Percentiles rank a stretch among this genome's conserved stretches.
Conservation (phyloP, 2,329 filamentous ascomycete species). For the Aureobasidium sp. region DNA sequence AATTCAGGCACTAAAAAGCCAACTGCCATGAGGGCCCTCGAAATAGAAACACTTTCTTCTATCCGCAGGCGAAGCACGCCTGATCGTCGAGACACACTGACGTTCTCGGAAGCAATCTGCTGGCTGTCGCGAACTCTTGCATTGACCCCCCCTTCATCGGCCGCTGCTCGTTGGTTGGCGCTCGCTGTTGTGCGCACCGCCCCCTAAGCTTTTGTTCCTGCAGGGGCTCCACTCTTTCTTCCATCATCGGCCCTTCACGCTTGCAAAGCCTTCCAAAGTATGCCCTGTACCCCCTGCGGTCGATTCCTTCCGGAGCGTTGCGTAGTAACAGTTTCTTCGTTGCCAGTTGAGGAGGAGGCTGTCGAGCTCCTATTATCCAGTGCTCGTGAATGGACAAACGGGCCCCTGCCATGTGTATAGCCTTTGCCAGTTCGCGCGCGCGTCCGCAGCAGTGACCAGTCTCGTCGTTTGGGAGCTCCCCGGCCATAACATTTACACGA, state of each 20-base stretch:
- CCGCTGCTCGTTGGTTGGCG: not conserved
- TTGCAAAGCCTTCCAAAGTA: conserved; percentile 2
- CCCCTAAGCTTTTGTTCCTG: conserved; percentile 16
- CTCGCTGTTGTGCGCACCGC: conserved; percentile 13
- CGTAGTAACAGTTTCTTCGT: not conserved
- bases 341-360: conserved; percentile 5
- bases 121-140: conserved; percentile 14
- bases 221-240: conserved; percentile 16
- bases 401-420: not conserved
- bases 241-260: conserved; percentile 15
- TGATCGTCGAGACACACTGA: conserved; percentile 9
- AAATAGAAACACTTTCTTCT: conserved; percentile 13
- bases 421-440: not conserved
- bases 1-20: conserved; percentile 10
- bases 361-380: not conserved
- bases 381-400: not conserved
- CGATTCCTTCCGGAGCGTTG: not conserved
- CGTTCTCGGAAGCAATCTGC: conserved; percentile 9
- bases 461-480: not conserved
- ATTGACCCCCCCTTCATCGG: conserved; percentile 4
- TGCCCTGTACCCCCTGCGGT: conserved; percentile 2
- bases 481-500: conserved; percentile 6
- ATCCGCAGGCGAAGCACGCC: conserved; percentile 12
- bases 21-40: not conserved
- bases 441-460: not conserved